phyloP scores from a whole-genome alignment of 139 green algal genomes.

The Chloropicon primus region DNA sequence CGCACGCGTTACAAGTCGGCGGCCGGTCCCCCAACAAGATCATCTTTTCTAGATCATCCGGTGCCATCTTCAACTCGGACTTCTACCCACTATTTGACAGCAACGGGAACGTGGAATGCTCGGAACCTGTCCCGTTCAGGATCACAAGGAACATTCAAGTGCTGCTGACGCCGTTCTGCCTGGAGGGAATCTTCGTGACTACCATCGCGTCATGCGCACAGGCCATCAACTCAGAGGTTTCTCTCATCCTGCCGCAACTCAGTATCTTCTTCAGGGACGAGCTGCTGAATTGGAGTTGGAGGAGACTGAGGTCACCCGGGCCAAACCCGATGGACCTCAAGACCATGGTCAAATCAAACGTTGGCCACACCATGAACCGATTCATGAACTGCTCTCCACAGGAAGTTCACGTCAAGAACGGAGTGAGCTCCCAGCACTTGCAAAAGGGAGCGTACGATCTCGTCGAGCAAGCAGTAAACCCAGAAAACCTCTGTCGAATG shows the following conservation, averaged over 20 bases:
- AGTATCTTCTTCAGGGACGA: slow-evolving; percentile 74
- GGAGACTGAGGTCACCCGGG: slow-evolving; percentile 1
- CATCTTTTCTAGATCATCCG: slow-evolving; percentile 69
- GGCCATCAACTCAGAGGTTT: background rate
- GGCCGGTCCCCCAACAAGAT: slow-evolving; percentile 78
- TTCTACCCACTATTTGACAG: slow-evolving; percentile 43
- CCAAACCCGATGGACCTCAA: slow-evolving; percentile 19
- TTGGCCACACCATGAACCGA: slow-evolving; percentile 19
- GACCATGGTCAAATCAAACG: slow-evolving; percentile 23
- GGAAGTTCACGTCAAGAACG: background rate
- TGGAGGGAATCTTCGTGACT: slow-evolving; percentile 51
- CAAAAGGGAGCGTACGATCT: slow-evolving; percentile 56
- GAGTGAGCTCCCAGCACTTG: background rate
- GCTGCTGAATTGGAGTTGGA: slow-evolving; percentile 32
- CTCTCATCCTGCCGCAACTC: slow-evolving; percentile 34
- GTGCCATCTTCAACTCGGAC: slow-evolving; percentile 67
- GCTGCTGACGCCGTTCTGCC: slow-evolving; percentile 63
- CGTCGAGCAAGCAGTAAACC: slow-evolving; percentile 49
- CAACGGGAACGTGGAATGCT: slow-evolving; percentile 36
- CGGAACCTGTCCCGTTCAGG: slow-evolving; percentile 86
- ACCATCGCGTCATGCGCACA: slow-evolving; percentile 23
- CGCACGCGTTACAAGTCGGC: slow-evolving; percentile 66
- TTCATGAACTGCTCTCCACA: background rate
- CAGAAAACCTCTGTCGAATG: slow-evolving; percentile 76
- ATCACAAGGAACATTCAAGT: slow-evolving; percentile 85